Evolutionary conservation across 768 basidiomycete genomes (phyloP).

Genomic region (Russula brevipes): DNA sequence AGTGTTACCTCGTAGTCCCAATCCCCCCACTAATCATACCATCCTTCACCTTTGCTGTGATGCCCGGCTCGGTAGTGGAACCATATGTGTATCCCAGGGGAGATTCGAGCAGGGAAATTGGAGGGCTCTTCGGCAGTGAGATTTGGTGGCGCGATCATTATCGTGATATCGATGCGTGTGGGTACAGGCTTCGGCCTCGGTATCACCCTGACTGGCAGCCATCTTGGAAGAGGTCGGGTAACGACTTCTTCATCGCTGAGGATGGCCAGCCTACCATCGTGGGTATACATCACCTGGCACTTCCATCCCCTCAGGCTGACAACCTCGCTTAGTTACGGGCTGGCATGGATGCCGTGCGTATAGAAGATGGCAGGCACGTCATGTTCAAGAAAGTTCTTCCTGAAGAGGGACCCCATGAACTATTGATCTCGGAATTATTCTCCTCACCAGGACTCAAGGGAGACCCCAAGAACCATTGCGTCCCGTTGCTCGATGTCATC

Average conservation of each 20-base stretch:
- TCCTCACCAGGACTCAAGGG: constrained; percentile 12
- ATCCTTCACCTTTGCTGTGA: neutral
- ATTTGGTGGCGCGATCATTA: constrained; percentile 17
- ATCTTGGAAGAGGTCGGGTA: constrained; percentile 3
- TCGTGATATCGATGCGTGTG: constrained; percentile 6
- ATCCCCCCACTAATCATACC: neutral
- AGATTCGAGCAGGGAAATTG: neutral
- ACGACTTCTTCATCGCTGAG: constrained; percentile 9
- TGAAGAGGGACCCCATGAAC: constrained; percentile 18
- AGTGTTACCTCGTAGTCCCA: neutral
- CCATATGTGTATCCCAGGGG: neutral
- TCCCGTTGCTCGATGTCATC: constrained; percentile 20
- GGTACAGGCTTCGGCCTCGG: constrained; percentile 16
- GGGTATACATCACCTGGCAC: neutral
- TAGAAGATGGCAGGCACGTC: constrained; percentile 20
- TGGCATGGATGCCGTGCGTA: constrained; percentile 22
- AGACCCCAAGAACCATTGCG: constrained; percentile 23
- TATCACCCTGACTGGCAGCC: constrained; percentile 14
- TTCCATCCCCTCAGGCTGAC: neutral
- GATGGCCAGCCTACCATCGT: constrained; percentile 15
- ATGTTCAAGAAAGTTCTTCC: constrained; percentile 25
- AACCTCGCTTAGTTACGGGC: constrained; percentile 3
- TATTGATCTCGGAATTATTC: neutral
- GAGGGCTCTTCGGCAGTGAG: constrained; percentile 11
- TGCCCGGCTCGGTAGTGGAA: neutral